A percentile compares a stretch with the other conserved stretches of the same genome.
These are phyloP conservation scores for Phialophora macrospora DNA, from an alignment of 2,329 filamentous ascomycete species.

Conservation along the genomic window DNA sequence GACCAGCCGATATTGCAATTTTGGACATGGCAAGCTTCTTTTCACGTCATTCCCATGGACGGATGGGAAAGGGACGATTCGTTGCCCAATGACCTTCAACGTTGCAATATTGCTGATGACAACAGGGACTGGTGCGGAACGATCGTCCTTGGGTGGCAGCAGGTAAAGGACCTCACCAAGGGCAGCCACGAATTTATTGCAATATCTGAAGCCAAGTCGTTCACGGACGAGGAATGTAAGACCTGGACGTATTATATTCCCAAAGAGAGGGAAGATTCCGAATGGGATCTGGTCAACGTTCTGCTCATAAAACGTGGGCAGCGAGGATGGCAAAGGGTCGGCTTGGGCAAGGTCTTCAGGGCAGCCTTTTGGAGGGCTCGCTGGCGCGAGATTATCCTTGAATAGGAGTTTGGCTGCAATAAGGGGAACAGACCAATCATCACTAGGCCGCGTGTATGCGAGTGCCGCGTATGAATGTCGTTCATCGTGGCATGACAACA, in stretches of 20 bases:
- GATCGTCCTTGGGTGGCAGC: conserved; percentile 40
- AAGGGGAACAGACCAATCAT: too few relatives aligned
- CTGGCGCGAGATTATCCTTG: too few relatives aligned
- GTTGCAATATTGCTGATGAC: conserved; percentile 42
- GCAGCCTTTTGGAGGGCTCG: conserved; percentile 8
- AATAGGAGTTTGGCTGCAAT: too few relatives aligned
- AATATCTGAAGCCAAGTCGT: conserved; percentile 45
- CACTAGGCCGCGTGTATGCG: too few relatives aligned
- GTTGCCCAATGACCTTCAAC: not conserved
- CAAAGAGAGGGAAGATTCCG: conserved; percentile 42
- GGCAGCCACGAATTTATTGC: conserved; percentile 42
- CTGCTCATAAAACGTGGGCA: conserved; percentile 40
- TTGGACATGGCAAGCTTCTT: conserved; percentile 12
- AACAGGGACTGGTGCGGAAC: conserved; percentile 44
- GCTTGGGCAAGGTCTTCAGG: conserved; percentile 44
- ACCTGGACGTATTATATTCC: conserved; percentile 47
- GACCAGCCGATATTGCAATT: conserved; percentile 15
- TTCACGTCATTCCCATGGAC: conserved; percentile 23
- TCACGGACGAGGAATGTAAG: conserved; percentile 42
- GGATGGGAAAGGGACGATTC: not conserved
- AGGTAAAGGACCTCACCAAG: conserved; percentile 20
- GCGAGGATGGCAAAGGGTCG: conserved; percentile 39
- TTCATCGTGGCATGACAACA: too few relatives aligned
- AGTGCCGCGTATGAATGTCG: too few relatives aligned
- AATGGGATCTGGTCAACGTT: conserved; percentile 46